Evolutionary conservation across 768 basidiomycete species (phyloP).

Genomic region (Boletus rufocinnamomeus): DNA sequence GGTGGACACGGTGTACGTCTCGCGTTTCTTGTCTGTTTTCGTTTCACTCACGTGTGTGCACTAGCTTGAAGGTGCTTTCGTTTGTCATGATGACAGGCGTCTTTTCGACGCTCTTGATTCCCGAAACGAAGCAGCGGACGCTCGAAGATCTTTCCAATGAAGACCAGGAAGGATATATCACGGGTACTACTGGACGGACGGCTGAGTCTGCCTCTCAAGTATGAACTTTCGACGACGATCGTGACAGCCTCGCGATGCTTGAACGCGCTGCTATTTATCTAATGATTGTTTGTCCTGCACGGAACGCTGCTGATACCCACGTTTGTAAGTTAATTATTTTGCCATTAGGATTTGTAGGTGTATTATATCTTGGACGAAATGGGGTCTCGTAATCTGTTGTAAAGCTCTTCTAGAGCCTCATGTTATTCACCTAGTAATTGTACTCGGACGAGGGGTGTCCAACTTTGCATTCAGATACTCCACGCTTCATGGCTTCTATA

Average conservation of each 20-base stretch:
- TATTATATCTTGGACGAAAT: not conserved
- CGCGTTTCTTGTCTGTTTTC: not conserved
- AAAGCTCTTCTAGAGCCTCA: too few species aligned
- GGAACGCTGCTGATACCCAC: not conserved
- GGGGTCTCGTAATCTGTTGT: not conserved
- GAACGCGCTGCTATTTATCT: not conserved
- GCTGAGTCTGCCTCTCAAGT: not conserved
- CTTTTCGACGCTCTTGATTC: slow-evolving; percentile 72
- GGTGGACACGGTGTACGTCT: not conserved
- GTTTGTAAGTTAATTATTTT: too few species aligned
- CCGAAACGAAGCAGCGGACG: slow-evolving; percentile 64
- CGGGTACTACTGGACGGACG: not conserved
- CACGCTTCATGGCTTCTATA: too few species aligned
- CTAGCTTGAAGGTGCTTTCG: slow-evolving; percentile 67
- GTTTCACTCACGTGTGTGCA: not conserved
- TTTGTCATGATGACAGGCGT: slow-evolving; percentile 82
- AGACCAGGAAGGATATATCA: slow-evolving; percentile 7
- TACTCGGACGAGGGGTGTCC: too few species aligned
- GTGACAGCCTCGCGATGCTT: not conserved
- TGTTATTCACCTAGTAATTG: too few species aligned
- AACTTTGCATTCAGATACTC: too few species aligned
- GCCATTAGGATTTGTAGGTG: too few species aligned
- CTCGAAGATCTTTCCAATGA: slow-evolving; percentile 74
- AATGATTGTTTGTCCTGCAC: not conserved
- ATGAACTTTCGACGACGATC: not conserved